Conservation (phyloP, 1,284 basidiomycete species). For the Meripilus lineatus region DNA sequence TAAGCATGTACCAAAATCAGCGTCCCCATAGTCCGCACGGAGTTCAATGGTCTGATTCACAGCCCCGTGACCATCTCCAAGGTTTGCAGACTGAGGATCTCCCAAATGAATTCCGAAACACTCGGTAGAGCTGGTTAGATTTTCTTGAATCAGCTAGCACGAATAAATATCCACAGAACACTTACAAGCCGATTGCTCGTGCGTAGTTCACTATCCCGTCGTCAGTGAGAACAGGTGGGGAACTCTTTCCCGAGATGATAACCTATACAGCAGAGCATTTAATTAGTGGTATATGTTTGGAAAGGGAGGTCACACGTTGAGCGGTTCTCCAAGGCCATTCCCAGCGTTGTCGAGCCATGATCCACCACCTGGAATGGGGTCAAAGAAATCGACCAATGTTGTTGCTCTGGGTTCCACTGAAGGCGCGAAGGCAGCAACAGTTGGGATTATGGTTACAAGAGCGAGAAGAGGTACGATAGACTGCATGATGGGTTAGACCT, state of each 20-base stretch:
- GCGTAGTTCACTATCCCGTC: slow-evolving; percentile 55
- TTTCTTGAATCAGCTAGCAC: not conserved
- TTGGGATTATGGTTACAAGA: no score
- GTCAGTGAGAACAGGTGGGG: slow-evolving; percentile 63
- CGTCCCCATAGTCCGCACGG: slow-evolving; percentile 60
- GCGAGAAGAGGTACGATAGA: no score
- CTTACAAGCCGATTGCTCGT: slow-evolving; percentile 60
- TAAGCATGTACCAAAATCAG: slow-evolving; percentile 55
- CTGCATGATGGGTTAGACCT: no score
- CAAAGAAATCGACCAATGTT: slow-evolving; percentile 34
- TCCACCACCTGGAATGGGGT: slow-evolving; percentile 43
- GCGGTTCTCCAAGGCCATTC: slow-evolving; percentile 58
- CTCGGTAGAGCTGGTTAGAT: slow-evolving; percentile 55
- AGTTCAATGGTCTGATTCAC: slow-evolving; percentile 62
- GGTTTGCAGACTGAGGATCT: slow-evolving; percentile 57
- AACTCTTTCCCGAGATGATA: slow-evolving; percentile 58
- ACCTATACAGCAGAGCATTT: slow-evolving; percentile 42
- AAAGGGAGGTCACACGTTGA: slow-evolving; percentile 38
- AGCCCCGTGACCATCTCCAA: slow-evolving; percentile 63
- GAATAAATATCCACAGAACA: slow-evolving; percentile 6
- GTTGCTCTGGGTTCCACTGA: no score
- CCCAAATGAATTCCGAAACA: slow-evolving; percentile 69
- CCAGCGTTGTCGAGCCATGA: slow-evolving; percentile 47
- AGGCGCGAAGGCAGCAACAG: no score
- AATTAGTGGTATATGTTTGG: slow-evolving; percentile 21